Evolutionary conservation across 106 monocot genomes (phyloP).

Genomic region (Dendrobium huoshanense): DNA sequence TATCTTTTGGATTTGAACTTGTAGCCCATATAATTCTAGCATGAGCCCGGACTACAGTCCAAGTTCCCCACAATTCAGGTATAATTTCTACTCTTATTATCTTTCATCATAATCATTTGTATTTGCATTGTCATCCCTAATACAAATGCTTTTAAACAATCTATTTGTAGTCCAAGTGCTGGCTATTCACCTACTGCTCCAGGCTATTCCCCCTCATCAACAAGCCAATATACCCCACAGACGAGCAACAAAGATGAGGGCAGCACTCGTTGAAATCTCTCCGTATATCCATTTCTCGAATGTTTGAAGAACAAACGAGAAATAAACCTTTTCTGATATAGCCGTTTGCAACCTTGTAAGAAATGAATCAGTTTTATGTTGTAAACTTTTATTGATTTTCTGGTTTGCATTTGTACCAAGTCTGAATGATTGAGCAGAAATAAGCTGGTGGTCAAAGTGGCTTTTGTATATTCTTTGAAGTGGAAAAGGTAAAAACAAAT

Average conservation of each 20-base stretch:
- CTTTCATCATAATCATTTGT: neutral
- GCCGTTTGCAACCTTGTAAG: neutral
- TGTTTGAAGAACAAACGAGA: neutral
- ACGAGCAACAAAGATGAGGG: conserved; percentile 67
- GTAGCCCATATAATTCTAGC: conserved; percentile 60
- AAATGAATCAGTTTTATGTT: neutral
- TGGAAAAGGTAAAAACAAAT: too few species aligned
- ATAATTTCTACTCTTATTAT: neutral
- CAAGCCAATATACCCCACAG: conserved; percentile 83
- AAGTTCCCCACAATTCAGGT: conserved; percentile 91
- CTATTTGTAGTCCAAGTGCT: conserved; percentile 61
- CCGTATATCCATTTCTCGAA: neutral
- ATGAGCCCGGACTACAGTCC: conserved; percentile 82
- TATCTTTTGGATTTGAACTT: neutral
- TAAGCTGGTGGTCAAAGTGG: too few species aligned
- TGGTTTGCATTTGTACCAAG: too few species aligned
- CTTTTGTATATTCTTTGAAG: too few species aligned
- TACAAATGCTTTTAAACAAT: neutral
- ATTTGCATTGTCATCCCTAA: neutral
- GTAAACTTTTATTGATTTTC: too few species aligned
- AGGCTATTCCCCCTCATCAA: conserved; percentile 85
- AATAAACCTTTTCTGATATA: neutral
- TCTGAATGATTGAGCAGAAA: too few species aligned
- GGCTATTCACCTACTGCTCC: conserved; percentile 96
- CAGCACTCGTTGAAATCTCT: conserved; percentile 21